These are phyloP conservation scores for Pseudopyrenochaeta lycopersici DNA, from an alignment of 2,329 filamentous ascomycete genomes.

Conservation along the genomic window DNA sequence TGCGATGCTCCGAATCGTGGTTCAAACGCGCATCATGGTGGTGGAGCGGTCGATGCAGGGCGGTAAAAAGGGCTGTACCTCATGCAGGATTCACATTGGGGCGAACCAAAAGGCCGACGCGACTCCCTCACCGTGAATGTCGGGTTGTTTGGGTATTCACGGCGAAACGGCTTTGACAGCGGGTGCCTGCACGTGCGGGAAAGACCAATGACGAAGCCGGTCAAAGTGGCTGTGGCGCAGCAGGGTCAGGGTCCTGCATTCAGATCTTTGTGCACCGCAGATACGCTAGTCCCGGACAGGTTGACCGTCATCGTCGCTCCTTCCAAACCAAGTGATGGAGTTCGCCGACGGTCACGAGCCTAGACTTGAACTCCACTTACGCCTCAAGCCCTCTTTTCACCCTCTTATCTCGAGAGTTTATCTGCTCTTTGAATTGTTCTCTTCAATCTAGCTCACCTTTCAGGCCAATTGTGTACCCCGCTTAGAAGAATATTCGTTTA, in stretches of 20 bases:
- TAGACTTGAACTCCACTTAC: constrained; percentile 26
- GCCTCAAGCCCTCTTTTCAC: constrained; percentile 25
- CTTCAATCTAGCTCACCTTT: constrained; percentile 17
- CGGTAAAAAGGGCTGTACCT: not conserved
- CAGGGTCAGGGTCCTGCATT: constrained; percentile 28
- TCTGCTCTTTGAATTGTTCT: constrained; percentile 18
- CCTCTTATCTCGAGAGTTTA: constrained; percentile 25
- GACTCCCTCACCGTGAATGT: constrained; percentile 1
- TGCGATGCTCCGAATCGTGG: constrained; percentile 8
- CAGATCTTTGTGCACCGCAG: constrained; percentile 13
- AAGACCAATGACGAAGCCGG: constrained; percentile 27
- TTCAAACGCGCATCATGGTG: constrained; percentile 33
- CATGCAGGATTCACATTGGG: not conserved
- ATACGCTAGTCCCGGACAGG: constrained; percentile 27
- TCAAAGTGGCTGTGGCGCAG: constrained; percentile 21
- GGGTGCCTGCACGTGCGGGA: constrained; percentile 8
- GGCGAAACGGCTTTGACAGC: constrained; percentile 13
- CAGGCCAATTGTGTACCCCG: constrained; percentile 18
- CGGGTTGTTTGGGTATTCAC: constrained; percentile 5
- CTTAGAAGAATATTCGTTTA: constrained; percentile 14
- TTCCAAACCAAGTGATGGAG: constrained; percentile 34
- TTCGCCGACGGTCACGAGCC: constrained; percentile 48
- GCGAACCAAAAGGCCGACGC: not conserved
- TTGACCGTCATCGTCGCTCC: constrained; percentile 31
- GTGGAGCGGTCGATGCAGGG: not conserved